Conservation (phyloP, 2,329 filamentous ascomycete species). For the Diplodia sapinea region DNA sequence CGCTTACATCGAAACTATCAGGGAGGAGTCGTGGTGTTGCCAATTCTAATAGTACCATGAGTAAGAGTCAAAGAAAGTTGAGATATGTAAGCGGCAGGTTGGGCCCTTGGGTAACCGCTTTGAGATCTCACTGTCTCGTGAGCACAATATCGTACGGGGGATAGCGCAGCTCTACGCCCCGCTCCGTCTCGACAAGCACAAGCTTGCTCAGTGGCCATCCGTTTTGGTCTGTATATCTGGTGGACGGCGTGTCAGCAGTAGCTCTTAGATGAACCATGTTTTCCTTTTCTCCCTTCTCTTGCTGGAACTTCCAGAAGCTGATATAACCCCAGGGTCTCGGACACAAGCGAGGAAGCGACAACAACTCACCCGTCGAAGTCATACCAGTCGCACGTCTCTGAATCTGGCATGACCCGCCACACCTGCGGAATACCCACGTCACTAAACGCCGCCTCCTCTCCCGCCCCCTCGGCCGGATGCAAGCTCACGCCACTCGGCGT, state of each 20-base stretch:
- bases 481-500: conserved; percentile 38
- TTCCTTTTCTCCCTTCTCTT: neutral
- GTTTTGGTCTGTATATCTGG: conserved; percentile 40
- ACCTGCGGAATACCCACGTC: conserved; percentile 36
- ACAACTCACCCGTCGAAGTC: conserved; percentile 42
- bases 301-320: neutral
- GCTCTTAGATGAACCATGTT: neutral
- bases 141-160: conserved; percentile 42
- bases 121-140: neutral
- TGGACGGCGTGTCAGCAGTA: neutral
- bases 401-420: conserved; percentile 39
- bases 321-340: neutral
- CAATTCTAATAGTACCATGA: no score
- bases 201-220: conserved; percentile 43
- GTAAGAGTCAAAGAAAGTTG: no score
- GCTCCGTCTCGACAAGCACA: conserved; percentile 37
- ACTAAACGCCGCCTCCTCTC: neutral
- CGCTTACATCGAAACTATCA: no score
- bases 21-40: no score
- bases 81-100: no score
- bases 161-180: conserved; percentile 40
- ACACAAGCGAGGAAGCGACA: neutral
- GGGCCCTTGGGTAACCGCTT: neutral
- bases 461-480: conserved; percentile 39
- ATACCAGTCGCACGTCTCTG: conserved; percentile 42